Base-by-base conservation (phyloP, 345 rosid species). In the Toxicodendron radicans region DNA sequence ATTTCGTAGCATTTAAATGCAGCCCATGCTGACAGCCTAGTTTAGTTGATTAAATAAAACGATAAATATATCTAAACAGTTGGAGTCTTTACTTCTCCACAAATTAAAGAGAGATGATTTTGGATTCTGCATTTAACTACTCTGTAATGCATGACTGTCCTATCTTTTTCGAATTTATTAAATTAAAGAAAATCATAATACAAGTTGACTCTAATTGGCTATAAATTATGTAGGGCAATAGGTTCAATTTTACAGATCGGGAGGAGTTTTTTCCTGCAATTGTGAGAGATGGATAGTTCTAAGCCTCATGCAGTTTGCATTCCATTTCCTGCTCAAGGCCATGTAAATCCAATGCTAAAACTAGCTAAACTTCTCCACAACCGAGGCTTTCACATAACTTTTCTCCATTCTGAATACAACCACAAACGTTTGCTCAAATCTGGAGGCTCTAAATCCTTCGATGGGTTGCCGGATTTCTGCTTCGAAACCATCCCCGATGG, bases 301-400 rank as follows among this genome's bases (percentile, higher is more conserved):
- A 81, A 68, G 72, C 79, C 82, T 16, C 87, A 81, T 70, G 83
- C 70, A 0, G 73, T 82, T 2, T 80, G 78, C 71, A 66, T 82
- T 13, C 85, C 85, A 10, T 74, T 38, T 33, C 79, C 85, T 8
- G 82, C 82, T 6, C 84, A 82, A 75, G 84, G 88, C 66, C 85
- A 78, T 67, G 71, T 82, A 23, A 80, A 76, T 51, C 79, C 85
- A 0, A 64, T 80, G 71, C 18, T 85, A 0, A 73, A 73, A 54
- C 30, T 82, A 1, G 85, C 85, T 23, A 80, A 85, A 56, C 77
- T 82, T n/a, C 81, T 85, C 68, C 75, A 75, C 49, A 75, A 43
- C 32, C 66, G 48, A 7, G 85, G 85, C 74, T 82, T 85, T 74
- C 78, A 75, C 60, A 43, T 82, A 46, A 83, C 83, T 20, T 79